These are phyloP conservation scores for Monosporascus sp. DNA, from an alignment of 2,329 filamentous ascomycete species.

Conservation along the genomic window DNA sequence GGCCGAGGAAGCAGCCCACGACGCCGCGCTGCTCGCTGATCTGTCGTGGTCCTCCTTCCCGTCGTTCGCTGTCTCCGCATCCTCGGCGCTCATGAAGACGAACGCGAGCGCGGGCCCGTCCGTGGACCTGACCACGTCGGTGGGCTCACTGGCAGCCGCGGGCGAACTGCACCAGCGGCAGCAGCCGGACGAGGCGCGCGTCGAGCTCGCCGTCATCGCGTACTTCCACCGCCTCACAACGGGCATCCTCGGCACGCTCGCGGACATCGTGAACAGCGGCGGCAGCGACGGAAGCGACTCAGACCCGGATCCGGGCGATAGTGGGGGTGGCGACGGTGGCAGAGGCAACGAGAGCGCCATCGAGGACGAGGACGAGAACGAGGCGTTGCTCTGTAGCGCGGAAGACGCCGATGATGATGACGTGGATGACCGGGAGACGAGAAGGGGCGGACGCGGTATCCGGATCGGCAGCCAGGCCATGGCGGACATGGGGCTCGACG, in stretches of 20 bases:
- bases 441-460: conserved; percentile 33
- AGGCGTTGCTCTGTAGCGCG: conserved; percentile 15
- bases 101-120: conserved; percentile 23
- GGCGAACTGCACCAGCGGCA: conserved; percentile 6
- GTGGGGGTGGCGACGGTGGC: conserved; percentile 28
- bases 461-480: conserved; percentile 60
- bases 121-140: conserved; percentile 36
- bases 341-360: conserved; percentile 29
- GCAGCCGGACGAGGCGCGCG: conserved; percentile 39
- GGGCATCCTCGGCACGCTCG: conserved; percentile 56
- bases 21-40: conserved; percentile 52
- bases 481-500: conserved; percentile 68
- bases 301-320: conserved; percentile 32
- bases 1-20: conserved; percentile 51
- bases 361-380: conserved; percentile 18
- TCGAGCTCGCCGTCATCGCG: conserved; percentile 68
- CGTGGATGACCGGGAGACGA: conserved; percentile 29
- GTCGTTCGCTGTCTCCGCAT: conserved; percentile 5
- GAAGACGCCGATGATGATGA: too few relatives aligned
- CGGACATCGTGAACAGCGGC: conserved; percentile 50
- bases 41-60: conserved; percentile 27
- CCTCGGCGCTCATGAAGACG: conserved; percentile 8
- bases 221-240: conserved; percentile 77
- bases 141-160: conserved; percentile 33
- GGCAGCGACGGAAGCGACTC: conserved; percentile 33